Percentiles rank a stretch among this genome's conserved stretches.
Conservation (phyloP, 805 yeast genomes). For the Starmerella bombi region DNA sequence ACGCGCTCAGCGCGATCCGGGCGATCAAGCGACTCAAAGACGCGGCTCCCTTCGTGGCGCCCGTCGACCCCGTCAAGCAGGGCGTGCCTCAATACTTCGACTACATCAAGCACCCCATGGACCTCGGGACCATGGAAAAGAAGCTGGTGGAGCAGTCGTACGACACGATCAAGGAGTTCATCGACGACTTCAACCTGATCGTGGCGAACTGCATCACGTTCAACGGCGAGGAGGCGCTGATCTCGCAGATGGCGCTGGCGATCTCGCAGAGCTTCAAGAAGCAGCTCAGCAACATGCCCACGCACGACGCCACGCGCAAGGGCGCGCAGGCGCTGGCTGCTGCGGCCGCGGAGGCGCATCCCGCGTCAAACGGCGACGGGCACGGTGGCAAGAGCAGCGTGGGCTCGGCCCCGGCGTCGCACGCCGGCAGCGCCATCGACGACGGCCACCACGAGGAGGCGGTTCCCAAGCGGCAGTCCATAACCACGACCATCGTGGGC, state of each 20-base stretch:
- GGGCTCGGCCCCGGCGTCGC: background rate
- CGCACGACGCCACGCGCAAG: constrained; percentile 29
- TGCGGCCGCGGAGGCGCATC: constrained; percentile 24
- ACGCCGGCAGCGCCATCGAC: constrained; percentile 6
- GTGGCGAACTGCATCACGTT: constrained; percentile 69
- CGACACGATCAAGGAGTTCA: constrained; percentile 51
- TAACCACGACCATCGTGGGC: constrained; percentile 15
- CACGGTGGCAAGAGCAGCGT: background rate
- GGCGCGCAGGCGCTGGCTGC: constrained; percentile 28
- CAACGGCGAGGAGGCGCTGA: constrained; percentile 72
- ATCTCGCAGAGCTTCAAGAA: constrained; percentile 86
- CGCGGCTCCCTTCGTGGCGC: constrained; percentile 76
- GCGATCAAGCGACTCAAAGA: constrained; percentile 84
- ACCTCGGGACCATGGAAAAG: constrained; percentile 75
- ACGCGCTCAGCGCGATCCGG: constrained; percentile 62
- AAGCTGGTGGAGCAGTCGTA: constrained; percentile 62
- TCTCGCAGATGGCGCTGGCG: constrained; percentile 83
- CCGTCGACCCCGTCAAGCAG: constrained; percentile 79
- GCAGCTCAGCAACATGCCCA: constrained; percentile 84
- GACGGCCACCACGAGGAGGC: constrained; percentile 5
- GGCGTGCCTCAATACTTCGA: constrained; percentile 87
- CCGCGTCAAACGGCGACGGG: constrained; percentile 4
- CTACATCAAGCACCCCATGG: constrained; percentile 80
- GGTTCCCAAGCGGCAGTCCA: constrained; percentile 15
- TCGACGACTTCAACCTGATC: constrained; percentile 71